A percentile compares a stretch with the other conserved stretches of the same genome.
Conservation (phyloP, 1,139 yeast genomes). For the Yamadazyma diospyri region DNA sequence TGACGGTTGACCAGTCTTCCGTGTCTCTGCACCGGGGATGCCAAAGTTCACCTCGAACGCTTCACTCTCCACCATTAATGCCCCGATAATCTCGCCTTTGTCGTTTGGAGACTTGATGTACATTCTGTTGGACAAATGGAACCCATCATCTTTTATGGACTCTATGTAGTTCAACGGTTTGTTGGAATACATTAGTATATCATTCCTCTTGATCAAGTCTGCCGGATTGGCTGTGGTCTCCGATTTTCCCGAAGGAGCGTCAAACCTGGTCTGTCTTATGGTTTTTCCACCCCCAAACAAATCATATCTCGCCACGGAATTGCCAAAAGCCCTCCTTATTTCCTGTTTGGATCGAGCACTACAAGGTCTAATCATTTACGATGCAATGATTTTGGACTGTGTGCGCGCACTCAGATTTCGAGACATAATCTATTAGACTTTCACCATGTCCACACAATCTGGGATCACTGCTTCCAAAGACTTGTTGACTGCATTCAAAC, state of each 20-base stretch:
- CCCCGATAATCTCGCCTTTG: slow-evolving; percentile 45
- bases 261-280: slow-evolving; percentile 15
- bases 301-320: slow-evolving; percentile 3
- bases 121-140: slow-evolving; percentile 36
- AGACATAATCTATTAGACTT: neutral
- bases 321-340: neutral
- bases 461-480: slow-evolving; percentile 56
- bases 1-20: neutral
- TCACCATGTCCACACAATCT: slow-evolving; percentile 62
- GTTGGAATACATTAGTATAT: slow-evolving; percentile 39
- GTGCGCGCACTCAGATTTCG: neutral
- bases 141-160: slow-evolving; percentile 38
- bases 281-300: slow-evolving; percentile 32
- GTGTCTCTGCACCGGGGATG: slow-evolving; percentile 1
- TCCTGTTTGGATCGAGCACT: too few species aligned
- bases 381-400: too few species aligned
- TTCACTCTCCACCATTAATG: slow-evolving; percentile 60
- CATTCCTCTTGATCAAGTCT: slow-evolving; percentile 43
- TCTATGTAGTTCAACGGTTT: slow-evolving; percentile 47
- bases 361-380: too few species aligned
- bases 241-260: slow-evolving; percentile 37
- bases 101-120: slow-evolving; percentile 46
- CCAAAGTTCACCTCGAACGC: slow-evolving; percentile 57
- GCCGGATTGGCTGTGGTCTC: slow-evolving; percentile 45
- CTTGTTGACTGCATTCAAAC: slow-evolving; percentile 33